Evolutionary conservation across 352 stramenopile genomes (phyloP).

Genomic region (Phytophthora crassamura): DNA sequence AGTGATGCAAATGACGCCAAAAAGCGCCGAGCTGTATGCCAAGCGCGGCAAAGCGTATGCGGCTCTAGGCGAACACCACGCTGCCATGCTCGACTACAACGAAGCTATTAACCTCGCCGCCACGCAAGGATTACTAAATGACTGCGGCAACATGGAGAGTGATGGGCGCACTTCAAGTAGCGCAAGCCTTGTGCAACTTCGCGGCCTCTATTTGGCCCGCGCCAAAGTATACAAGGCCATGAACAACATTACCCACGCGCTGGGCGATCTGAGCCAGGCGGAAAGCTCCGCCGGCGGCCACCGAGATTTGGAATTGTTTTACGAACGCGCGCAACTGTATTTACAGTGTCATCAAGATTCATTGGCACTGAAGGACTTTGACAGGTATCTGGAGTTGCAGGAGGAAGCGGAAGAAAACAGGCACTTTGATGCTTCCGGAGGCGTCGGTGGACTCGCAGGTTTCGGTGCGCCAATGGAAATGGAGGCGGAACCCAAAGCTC

Average conservation of each 20-base stretch:
- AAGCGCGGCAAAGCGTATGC: conserved; percentile 72
- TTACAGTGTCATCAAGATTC: conserved; percentile 51
- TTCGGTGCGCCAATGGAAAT: conserved; percentile 35
- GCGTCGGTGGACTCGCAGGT: conserved; percentile 38
- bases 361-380: conserved; percentile 63
- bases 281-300: conserved; percentile 54
- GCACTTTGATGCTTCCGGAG: conserved; percentile 47
- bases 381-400: conserved; percentile 74
- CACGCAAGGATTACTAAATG: conserved; percentile 42
- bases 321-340: conserved; percentile 63
- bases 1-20: conserved; percentile 74
- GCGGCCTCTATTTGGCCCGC: conserved; percentile 54
- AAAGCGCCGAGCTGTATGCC: conserved; percentile 69
- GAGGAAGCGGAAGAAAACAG: conserved; percentile 47
- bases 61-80: conserved; percentile 53
- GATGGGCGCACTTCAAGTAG: conserved; percentile 31
- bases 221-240: conserved; percentile 62
- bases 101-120: conserved; percentile 62
- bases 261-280: conserved; percentile 61
- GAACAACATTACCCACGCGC: conserved; percentile 57
- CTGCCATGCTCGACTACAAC: conserved; percentile 70
- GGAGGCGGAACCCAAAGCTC: conserved; percentile 26
- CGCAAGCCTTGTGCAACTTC: conserved; percentile 46
- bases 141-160: conserved; percentile 20
- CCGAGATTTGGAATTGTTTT: conserved; percentile 64